These are phyloP conservation scores for Verticillium nonalfalfae DNA, from an alignment of 2,329 filamentous ascomycete genomes.

Conservation along the genomic window DNA sequence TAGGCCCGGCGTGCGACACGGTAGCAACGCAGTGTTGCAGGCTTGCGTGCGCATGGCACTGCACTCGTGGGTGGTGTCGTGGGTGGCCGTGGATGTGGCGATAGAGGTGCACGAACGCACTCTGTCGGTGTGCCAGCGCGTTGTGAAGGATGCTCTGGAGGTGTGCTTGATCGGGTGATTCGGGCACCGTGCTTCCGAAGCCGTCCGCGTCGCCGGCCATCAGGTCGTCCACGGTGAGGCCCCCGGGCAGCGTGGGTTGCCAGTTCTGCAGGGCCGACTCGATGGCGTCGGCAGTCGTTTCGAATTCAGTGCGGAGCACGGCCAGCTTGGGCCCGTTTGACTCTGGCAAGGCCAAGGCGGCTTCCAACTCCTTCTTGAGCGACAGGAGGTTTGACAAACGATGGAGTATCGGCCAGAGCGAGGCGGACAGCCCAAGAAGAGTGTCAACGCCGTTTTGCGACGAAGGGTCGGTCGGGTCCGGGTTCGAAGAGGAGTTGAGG, in stretches of 20 bases:
- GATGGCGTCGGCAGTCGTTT: constrained; percentile 45
- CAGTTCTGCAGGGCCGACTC: constrained; percentile 49
- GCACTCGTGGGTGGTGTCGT: constrained; percentile 42
- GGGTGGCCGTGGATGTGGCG: constrained; percentile 44
- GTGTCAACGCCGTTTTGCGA: constrained; percentile 49
- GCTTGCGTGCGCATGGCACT: constrained; percentile 43
- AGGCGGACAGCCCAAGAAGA: constrained; percentile 54
- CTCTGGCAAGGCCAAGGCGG: constrained; percentile 33
- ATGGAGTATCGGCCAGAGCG: constrained; percentile 58
- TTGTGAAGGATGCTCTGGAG: constrained; percentile 52
- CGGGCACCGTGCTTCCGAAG: neutral
- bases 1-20: constrained; percentile 49
- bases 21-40: constrained; percentile 49
- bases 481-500: constrained; percentile 37
- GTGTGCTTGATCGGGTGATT: constrained; percentile 27
- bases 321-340: constrained; percentile 30
- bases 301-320: constrained; percentile 42
- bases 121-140: constrained; percentile 54
- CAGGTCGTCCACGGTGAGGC: constrained; percentile 16
- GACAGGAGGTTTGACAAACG: constrained; percentile 49
- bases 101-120: constrained; percentile 51
- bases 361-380: constrained; percentile 44
- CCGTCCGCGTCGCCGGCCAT: constrained; percentile 17
- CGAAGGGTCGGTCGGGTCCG: constrained; percentile 37
- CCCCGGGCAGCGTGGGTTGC: constrained; percentile 43